Evolutionary conservation across 2,329 filamentous ascomycete species (phyloP), one percentile per base, ranked within the genome.

Genomic region (Xylaria sp.): DNA sequence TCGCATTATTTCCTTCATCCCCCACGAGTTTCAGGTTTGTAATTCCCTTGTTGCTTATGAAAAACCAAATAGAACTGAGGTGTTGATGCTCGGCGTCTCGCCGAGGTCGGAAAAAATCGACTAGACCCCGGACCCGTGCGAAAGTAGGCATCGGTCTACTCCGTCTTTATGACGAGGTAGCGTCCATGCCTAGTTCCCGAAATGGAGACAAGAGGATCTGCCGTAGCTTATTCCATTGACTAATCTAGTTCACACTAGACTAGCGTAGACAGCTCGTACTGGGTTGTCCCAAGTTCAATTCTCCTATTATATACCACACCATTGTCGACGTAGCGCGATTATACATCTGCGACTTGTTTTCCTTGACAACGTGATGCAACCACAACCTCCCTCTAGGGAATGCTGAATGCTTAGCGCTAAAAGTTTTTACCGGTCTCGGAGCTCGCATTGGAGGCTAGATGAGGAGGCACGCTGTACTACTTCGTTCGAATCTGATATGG

Each of bases 161-260:
- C 66, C 63, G 66, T 53, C 58, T 52, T 56, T 53, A 39, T 30
- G 25, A 53, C 56, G 28, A 60, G n/a, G 20, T 34, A 52, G 45
- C 15, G 62, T 60, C 15, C 15, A 30, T 30, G n/a, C 55, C 25
- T 58, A 69, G 66, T 25, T 68, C 62, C 66, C 66, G 63, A 57
- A 62, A 68, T 62, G 66, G 66, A 55, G 66, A 56, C 52, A 23
- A 46, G 56, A 60, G 57, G 52, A 57, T 59, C 66, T 30, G 28
- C 41, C 25, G 52, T 32, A 57, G 39, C 28, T 46, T 45, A 20
- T 34, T 28, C 34, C 53, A 53, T 58, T 34, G 45, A 39, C 53
- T 57, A 61, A 43, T 52, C 32, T 61, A 64, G 55, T 39, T 30
- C 36, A 46, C 52, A n/a, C 48, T 41, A 63, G 58, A 28, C 25